phyloP scores from a whole-genome alignment of 768 basidiomycete species.

The Boletus vinaceobasis region DNA sequence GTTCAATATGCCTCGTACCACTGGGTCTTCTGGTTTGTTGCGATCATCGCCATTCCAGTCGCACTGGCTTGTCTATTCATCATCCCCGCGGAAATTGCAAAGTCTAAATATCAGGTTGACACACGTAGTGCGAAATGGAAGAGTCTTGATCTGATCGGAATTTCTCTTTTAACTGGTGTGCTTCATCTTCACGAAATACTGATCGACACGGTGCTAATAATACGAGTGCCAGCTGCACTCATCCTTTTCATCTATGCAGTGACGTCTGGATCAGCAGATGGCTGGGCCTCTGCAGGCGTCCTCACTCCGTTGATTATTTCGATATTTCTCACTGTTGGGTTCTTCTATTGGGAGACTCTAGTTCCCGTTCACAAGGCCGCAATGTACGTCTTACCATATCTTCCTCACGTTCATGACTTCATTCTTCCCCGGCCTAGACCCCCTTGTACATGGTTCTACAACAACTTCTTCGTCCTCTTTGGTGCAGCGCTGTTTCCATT shows the following conservation, averaged over 20 bases:
- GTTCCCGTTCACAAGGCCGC: slow-evolving; percentile 41
- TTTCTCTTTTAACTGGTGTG: slow-evolving; percentile 36
- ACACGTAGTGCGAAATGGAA: slow-evolving; percentile 20
- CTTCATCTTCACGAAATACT: background rate
- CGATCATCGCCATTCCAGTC: slow-evolving; percentile 37
- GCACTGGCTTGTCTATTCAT: slow-evolving; percentile 31
- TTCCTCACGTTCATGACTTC: background rate
- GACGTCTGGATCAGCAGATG: slow-evolving; percentile 45
- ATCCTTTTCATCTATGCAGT: slow-evolving; percentile 42
- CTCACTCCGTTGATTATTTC: slow-evolving; percentile 47
- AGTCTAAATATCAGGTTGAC: background rate
- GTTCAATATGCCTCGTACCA: slow-evolving; percentile 40
- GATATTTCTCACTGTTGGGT: slow-evolving; percentile 36
- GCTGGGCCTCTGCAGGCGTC: slow-evolving; percentile 47
- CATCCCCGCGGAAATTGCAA: slow-evolving; percentile 30
- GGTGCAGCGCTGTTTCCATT: slow-evolving; percentile 37
- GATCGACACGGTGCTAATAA: background rate
- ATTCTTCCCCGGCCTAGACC: slow-evolving; percentile 27
- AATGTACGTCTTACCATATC: slow-evolving; percentile 29
- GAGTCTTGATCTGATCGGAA: slow-evolving; percentile 38
- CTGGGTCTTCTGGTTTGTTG: slow-evolving; percentile 51
- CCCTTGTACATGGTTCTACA: slow-evolving; percentile 41
- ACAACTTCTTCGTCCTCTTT: slow-evolving; percentile 40
- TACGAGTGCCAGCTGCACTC: slow-evolving; percentile 27
- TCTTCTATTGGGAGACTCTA: slow-evolving; percentile 50